These are phyloP conservation scores for Fennellomyces sp. DNA, from an alignment of 371 early-diverging fungal genomes.

Conservation along the genomic window DNA sequence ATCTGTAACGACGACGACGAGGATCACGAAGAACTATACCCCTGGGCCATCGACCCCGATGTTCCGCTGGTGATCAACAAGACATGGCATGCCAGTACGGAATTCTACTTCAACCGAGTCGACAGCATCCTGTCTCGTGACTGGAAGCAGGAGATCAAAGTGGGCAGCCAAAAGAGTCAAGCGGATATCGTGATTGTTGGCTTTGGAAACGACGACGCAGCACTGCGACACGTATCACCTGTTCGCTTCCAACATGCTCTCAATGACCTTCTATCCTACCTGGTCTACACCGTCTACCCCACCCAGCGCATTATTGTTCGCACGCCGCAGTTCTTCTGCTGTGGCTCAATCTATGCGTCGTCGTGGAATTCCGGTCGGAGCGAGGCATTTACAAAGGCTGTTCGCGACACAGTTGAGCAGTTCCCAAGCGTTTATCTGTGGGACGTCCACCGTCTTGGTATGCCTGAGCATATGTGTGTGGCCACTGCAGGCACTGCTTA, in stretches of 20 bases:
- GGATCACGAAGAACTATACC: conserved; percentile 16
- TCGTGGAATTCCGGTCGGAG: conserved; percentile 47
- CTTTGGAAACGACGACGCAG: conserved; percentile 39
- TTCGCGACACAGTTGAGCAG: conserved; percentile 18
- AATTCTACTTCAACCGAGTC: conserved; percentile 31
- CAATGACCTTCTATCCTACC: conserved; percentile 13
- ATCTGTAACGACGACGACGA: conserved; percentile 32
- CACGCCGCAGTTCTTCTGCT: conserved; percentile 42
- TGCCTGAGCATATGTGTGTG: conserved; percentile 31
- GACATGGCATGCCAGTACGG: conserved; percentile 34
- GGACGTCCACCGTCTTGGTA: conserved; percentile 41
- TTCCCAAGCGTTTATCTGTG: conserved; percentile 25
- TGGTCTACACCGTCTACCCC: conserved; percentile 28
- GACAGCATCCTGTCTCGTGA: conserved; percentile 16
- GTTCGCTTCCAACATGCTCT: conserved; percentile 24
- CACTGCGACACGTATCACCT: conserved; percentile 22
- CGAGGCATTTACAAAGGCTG: conserved; percentile 28
- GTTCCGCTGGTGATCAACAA: conserved; percentile 28
- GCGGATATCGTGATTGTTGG: conserved; percentile 41
- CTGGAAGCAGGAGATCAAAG: conserved; percentile 10
- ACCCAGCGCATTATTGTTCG: conserved; percentile 36
- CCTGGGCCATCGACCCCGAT: conserved; percentile 35
- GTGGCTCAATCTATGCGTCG: conserved; percentile 26
- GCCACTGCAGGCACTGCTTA: conserved; percentile 25
- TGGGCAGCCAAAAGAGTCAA: neutral